Evolutionary conservation across 805 yeast genomes (phyloP), one percentile per base, ranked within the genome.

Genomic region (Cyberlindnera xylosilytica): DNA sequence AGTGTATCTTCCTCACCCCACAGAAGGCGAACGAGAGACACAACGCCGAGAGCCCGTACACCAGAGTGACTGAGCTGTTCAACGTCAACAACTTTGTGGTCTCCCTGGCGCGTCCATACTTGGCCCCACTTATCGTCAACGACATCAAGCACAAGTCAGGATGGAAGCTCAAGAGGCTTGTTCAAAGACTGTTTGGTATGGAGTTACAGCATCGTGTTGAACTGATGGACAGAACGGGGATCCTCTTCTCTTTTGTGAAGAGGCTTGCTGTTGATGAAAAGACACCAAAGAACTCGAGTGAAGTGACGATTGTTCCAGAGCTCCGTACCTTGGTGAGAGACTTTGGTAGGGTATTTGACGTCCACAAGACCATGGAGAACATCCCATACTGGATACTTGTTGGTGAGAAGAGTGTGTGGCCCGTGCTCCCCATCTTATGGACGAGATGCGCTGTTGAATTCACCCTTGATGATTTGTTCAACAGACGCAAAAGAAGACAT

Each of bases 381-480:
- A 83, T 89, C 18, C 84, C 88, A 5, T 87, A 88, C 58, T 91
- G 97, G 95, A 79, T 89, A 12, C 68, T 76, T 39, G 87, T 90
- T 24, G 99, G 99, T 5, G 97, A 91, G 61, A 71, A 84, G 49
- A 84, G 96, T 34, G 88, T 89, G 2, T 93, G 98, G 98, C 95
- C 96, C 1, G 76, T 87, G 39, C 70, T 87, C 47, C 87, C 96
- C 0, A 68, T 89, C 28, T 69, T 93, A 23, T 82, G 89, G 79
- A 84, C 96, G 1, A 70, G 99, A 36, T 87, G 97, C 55, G 80
- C 90, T 1, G 84, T 91, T 41, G 99, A 91, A 68, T 87, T 84
- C 64, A 84, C 89, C 20, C 69, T 91, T 42, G 96, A 90, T 60
- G 87, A 83, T 60, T 74, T 78, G 55, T 86, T 54, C 39, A 61